A percentile compares a stretch with the other conserved stretches of the same genome.
Evolutionary conservation across 23 red algal species (phyloP).

Genomic region (Gracilaria caudata): DNA sequence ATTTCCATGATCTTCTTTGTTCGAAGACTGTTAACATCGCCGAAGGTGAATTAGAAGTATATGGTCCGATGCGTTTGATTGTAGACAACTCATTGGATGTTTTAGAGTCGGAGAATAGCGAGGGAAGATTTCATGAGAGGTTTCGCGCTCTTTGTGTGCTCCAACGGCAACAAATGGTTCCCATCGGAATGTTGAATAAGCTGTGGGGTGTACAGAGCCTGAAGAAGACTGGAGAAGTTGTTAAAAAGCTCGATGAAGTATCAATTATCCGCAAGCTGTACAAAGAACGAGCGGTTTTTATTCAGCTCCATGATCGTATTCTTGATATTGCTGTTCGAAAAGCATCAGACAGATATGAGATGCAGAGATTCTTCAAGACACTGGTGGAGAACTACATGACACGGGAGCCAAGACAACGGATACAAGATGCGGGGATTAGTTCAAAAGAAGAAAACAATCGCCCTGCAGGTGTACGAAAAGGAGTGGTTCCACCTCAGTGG

Average conservation of each 20-base stretch:
- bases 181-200: not conserved
- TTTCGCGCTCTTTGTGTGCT: conserved; percentile 10
- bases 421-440: not conserved
- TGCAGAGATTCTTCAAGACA: not conserved
- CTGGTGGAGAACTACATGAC: not conserved
- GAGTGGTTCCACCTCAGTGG: no score
- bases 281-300: not conserved
- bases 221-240: not conserved
- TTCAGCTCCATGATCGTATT: not conserved
- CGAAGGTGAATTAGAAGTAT: no score
- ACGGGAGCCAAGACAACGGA: not conserved
- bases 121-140: not conserved
- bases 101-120: not conserved
- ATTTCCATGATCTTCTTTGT: not conserved
- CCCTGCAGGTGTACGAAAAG: no score
- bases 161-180: conserved; percentile 9
- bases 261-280: not conserved
- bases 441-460: not conserved
- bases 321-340: not conserved
- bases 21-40: no score
- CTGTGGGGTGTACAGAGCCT: not conserved
- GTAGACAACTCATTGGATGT: not conserved
- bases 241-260: not conserved
- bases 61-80: not conserved
- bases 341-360: not conserved